Base-by-base conservation (phyloP, 139 green algal genomes). In the Asterochloris erici region DNA sequence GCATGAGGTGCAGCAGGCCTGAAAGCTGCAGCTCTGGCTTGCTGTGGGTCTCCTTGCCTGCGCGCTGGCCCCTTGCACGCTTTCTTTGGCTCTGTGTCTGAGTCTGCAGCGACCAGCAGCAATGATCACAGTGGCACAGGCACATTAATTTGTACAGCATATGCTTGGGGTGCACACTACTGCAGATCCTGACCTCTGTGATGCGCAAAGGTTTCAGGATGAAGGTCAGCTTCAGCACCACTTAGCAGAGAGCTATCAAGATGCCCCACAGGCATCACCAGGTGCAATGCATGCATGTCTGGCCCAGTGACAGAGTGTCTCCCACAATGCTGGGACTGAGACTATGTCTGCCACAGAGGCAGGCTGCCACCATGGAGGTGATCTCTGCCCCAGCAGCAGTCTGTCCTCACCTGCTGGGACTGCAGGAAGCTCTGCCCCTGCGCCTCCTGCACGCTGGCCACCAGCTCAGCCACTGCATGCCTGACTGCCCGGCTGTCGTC, bases 391-490 rank as follows among this genome's bases (percentile, higher is more conserved):
- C 38, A 54, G 38, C 6, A n/a, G 38, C 38, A 54, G 38, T 6
- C 66, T 71, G 17, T 21, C 21, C 21, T 71, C 19, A 21, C 17
- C 17, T 71, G 66, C 17, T 71, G 66, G 21, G 17, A 23, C 66
- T 71, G 66, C 12, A 88, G 60, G 27, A 82, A 69, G 73, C 29
- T 54, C 27, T 79, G 64, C 12, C 84, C 92, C 29, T 88, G 81
- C 27, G 91, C 83, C 69, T 88, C 73, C 68, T 97, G 88, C 83
- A 94, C 79, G 54, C 82, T 78, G 16, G 84, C 86, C 29, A 91
- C 91, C 79, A 96, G 88, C 61, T 88, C 90, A 29, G 93, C 90
- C 11, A 88, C 92, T 21, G 93, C 93, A 60, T 87, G 76, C 4
- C 93, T 84, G 16, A 96, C 74, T 15, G 74, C 77, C 0, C 78